These are phyloP conservation scores for Nephelium lappaceum DNA, from an alignment of 345 rosid genomes.

Conservation along the genomic window DNA sequence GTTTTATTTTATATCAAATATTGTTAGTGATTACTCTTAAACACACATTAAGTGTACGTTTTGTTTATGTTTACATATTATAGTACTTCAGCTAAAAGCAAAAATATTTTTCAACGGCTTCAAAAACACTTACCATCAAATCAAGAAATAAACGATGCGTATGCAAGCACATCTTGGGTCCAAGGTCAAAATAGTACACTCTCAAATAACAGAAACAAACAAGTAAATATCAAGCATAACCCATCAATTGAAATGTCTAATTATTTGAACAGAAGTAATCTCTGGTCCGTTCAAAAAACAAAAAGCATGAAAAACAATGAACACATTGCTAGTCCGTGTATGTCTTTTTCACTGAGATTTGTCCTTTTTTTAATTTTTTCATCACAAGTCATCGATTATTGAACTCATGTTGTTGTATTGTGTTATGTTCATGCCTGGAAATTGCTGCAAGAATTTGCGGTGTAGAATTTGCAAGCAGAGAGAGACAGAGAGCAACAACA, in stretches of 20 bases:
- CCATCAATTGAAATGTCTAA: neutral
- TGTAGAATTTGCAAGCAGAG: constrained; percentile 20
- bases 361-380: neutral
- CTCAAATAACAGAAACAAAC: neutral
- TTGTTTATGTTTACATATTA: too few relatives aligned
- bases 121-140: too few relatives aligned
- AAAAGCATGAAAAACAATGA: neutral
- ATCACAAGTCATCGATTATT: neutral
- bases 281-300: constrained; percentile 28
- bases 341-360: neutral
- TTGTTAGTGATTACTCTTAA: too few relatives aligned
- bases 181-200: neutral
- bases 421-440: neutral
- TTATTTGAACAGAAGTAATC: neutral
- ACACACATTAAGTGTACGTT: too few relatives aligned
- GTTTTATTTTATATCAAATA: too few relatives aligned
- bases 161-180: too few relatives aligned
- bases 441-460: constrained; percentile 24
- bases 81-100: too few relatives aligned
- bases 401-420: constrained; percentile 12
- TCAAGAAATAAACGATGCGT: too few relatives aligned
- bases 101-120: too few relatives aligned
- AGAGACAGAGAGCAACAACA: too few relatives aligned
- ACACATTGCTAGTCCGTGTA: neutral
- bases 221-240: neutral